Evolutionary conservation across 768 basidiomycete genomes (phyloP).

Genomic region (Suillus weaverae): DNA sequence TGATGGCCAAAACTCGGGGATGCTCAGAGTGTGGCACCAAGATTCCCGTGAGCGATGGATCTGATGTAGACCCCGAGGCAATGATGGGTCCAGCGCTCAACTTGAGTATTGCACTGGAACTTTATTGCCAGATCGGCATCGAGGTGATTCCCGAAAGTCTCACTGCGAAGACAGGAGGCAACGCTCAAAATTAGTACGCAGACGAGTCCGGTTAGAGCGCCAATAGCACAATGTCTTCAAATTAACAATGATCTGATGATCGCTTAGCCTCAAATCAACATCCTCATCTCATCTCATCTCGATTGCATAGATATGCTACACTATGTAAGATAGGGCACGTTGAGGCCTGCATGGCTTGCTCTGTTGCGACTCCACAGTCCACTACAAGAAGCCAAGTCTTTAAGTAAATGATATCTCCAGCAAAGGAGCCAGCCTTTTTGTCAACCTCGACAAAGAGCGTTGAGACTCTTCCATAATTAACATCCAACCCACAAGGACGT

Average conservation of each 20-base stretch:
- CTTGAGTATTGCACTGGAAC: not conserved
- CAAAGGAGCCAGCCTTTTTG: constrained; percentile 14
- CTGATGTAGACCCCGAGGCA: not conserved
- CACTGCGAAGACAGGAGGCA: not conserved
- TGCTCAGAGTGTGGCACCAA: not conserved
- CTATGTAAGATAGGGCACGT: constrained; percentile 30
- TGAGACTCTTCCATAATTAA: constrained; percentile 54
- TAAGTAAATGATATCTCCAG: constrained; percentile 17
- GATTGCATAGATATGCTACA: constrained; percentile 8
- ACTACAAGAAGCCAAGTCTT: constrained; percentile 15
- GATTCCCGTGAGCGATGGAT: not conserved
- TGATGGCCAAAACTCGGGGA: not conserved
- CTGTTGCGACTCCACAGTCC: constrained; percentile 15
- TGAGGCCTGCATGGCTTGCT: constrained; percentile 33
- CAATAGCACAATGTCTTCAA: too few species aligned
- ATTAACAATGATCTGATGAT: not conserved
- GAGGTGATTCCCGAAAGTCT: not conserved
- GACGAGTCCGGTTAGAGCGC: not conserved
- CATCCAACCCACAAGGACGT: constrained; percentile 51
- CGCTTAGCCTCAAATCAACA: not conserved
- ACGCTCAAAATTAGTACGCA: not conserved
- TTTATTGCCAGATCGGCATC: not conserved
- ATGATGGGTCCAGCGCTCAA: not conserved
- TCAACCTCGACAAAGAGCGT: constrained; percentile 40
- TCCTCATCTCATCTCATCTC: constrained; percentile 2